phyloP scores from a whole-genome alignment of 352 stramenopile genomes.

The Phytopythium ostracodes region DNA sequence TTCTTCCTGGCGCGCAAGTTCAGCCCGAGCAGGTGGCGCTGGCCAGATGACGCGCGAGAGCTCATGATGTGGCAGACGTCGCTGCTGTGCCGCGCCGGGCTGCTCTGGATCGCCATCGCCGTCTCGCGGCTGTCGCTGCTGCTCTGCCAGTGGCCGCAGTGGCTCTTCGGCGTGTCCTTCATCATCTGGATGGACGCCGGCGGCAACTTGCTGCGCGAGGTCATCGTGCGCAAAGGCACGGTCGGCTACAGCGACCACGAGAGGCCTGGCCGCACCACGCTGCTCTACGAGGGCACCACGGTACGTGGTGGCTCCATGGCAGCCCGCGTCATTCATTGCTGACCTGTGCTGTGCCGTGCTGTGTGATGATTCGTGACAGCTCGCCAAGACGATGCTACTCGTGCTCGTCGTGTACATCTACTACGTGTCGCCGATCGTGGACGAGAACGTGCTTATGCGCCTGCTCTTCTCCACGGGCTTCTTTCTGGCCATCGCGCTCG shows the following conservation, averaged over 20 bases:
- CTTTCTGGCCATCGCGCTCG: constrained; percentile 57
- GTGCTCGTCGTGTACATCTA: constrained; percentile 75
- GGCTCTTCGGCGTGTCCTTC: constrained; percentile 64
- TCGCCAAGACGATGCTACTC: constrained; percentile 67
- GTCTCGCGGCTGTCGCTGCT: constrained; percentile 59
- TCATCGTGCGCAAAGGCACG: constrained; percentile 63
- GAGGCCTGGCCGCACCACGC: constrained; percentile 47
- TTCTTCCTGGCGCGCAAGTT: constrained; percentile 64
- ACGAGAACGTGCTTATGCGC: constrained; percentile 42
- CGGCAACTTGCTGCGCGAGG: constrained; percentile 55
- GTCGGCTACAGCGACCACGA: constrained; percentile 63
- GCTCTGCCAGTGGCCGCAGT: constrained; percentile 61
- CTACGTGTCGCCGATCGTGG: constrained; percentile 51
- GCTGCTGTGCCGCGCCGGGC: constrained; percentile 54
- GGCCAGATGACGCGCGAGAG: constrained; percentile 50
- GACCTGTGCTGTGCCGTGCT: no score
- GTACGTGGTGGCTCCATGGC: constrained; percentile 12
- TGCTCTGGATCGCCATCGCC: constrained; percentile 62
- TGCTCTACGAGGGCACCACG: constrained; percentile 64
- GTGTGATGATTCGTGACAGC: no score
- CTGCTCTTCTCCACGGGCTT: constrained; percentile 66
- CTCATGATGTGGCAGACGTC: constrained; percentile 80
- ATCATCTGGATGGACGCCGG: constrained; percentile 73
- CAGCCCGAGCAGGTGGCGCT: constrained; percentile 57
- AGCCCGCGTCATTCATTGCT: no score